These are phyloP conservation scores for Fulvia fulva DNA, from an alignment of 2,329 filamentous ascomycete species.

Conservation along the genomic window DNA sequence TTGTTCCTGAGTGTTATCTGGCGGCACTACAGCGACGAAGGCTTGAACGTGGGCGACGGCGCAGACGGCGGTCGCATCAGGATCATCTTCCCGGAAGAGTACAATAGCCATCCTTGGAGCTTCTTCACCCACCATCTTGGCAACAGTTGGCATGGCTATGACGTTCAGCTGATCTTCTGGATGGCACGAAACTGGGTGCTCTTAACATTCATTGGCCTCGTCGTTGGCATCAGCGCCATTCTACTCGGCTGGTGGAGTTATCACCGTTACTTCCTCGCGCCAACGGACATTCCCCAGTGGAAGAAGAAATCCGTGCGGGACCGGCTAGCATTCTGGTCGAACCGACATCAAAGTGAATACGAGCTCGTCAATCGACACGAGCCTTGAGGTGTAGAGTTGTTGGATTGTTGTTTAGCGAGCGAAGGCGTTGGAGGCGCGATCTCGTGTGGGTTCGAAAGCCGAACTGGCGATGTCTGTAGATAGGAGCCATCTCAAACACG, in stretches of 20 bases:
- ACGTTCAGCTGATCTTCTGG: constrained; percentile 64
- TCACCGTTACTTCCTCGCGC: constrained; percentile 37
- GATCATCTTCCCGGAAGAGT: constrained; percentile 66
- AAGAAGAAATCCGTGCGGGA: constrained; percentile 22
- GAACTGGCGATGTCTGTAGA: background rate
- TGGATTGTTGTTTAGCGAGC: constrained; percentile 8
- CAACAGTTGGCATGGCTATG: constrained; percentile 62
- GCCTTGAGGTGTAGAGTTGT: constrained; percentile 6
- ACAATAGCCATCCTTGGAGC: constrained; percentile 64
- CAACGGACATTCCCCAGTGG: constrained; percentile 23
- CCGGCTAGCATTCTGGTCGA: constrained; percentile 29
- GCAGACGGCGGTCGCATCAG: constrained; percentile 52
- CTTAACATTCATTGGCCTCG: constrained; percentile 50
- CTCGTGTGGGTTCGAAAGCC: background rate
- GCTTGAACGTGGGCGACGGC: constrained; percentile 41
- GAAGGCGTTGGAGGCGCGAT: constrained; percentile 15
- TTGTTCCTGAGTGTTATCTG: constrained; percentile 72
- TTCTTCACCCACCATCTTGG: constrained; percentile 67
- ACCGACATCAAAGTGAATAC: constrained; percentile 27
- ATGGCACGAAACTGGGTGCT: constrained; percentile 52
- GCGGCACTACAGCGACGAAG: constrained; percentile 64
- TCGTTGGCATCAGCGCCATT: constrained; percentile 46
- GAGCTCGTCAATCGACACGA: constrained; percentile 32
- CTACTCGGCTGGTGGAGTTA: constrained; percentile 51
- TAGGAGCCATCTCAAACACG: background rate